These are phyloP conservation scores for Sicyos edulis DNA, from an alignment of 306 rosid genomes.

Conservation along the genomic window DNA sequence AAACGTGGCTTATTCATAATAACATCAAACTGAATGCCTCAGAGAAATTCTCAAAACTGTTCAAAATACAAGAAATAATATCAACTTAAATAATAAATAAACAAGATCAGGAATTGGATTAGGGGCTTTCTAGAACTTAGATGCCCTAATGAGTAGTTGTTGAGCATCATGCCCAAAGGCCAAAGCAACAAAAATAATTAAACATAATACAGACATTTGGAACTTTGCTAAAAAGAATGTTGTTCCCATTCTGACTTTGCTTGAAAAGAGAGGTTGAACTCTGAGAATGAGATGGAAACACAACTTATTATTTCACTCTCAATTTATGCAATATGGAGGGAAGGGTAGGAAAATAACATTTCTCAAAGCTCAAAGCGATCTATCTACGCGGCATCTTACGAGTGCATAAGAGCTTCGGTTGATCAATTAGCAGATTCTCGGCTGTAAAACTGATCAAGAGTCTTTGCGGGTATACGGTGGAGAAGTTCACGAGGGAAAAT, in stretches of 20 bases:
- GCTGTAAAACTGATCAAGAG: constrained; percentile 84
- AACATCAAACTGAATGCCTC: constrained; percentile 10
- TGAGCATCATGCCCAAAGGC: background rate
- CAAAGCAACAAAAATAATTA: constrained; percentile 11
- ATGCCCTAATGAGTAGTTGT: background rate
- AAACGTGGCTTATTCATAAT: background rate
- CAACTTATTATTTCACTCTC: constrained; percentile 15
- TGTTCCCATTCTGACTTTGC: constrained; percentile 7
- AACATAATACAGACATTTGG: constrained; percentile 17
- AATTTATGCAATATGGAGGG: constrained; percentile 13
- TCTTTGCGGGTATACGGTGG: constrained; percentile 97
- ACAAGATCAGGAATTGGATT: background rate
- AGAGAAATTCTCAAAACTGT: constrained; percentile 17
- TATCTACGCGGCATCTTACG: constrained; percentile 18
- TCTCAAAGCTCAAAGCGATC: constrained; percentile 18
- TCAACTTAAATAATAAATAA: constrained; percentile 17
- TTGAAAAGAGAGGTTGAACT: no score
- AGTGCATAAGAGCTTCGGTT: background rate
- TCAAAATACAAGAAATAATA: constrained; percentile 11
- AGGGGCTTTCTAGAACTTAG: constrained; percentile 1
- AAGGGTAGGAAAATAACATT: background rate
- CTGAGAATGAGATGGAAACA: constrained; percentile 13
- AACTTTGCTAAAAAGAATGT: background rate
- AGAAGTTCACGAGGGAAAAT: constrained; percentile 99
- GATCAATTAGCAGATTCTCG: constrained; percentile 77